A percentile compares a stretch with the other conserved stretches of the same genome.
These are phyloP conservation scores for Penicillium bialowiezense DNA, from an alignment of 495 filamentous ascomycete species.

Conservation along the genomic window DNA sequence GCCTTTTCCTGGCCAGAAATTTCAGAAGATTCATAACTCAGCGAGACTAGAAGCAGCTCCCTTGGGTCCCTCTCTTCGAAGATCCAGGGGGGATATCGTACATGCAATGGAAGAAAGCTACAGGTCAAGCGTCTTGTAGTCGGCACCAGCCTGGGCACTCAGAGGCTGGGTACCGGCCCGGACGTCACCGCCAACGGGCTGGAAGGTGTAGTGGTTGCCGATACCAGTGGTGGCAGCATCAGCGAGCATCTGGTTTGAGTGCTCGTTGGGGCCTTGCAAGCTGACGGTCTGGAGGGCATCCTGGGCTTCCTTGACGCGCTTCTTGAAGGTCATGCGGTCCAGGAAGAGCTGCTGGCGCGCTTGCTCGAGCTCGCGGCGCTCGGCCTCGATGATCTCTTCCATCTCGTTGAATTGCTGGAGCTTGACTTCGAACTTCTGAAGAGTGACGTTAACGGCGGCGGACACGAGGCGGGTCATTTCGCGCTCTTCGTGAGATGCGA, in stretches of 20 bases:
- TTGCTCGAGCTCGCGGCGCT: constrained; percentile 87
- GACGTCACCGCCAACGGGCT: constrained; percentile 40
- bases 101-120: constrained; percentile 30
- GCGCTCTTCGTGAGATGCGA: constrained; percentile 93
- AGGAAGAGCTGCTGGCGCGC: constrained; percentile 89
- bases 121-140: constrained; percentile 48
- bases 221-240: constrained; percentile 43
- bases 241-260: constrained; percentile 51
- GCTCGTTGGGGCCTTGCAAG: constrained; percentile 52
- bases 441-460: constrained; percentile 75
- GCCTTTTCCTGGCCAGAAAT: constrained; percentile 32
- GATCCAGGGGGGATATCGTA: constrained; percentile 25
- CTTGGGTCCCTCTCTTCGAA: constrained; percentile 4
- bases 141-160: constrained; percentile 56
- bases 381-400: constrained; percentile 84
- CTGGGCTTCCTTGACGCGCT: constrained; percentile 77
- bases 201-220: constrained; percentile 61
- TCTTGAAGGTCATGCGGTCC: constrained; percentile 86
- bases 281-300: constrained; percentile 66
- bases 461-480: constrained; percentile 92
- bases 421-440: constrained; percentile 82
- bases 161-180: constrained; percentile 59
- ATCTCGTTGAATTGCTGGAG: constrained; percentile 94
- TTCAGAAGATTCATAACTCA: constrained; percentile 30
- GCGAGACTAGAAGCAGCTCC: constrained; percentile 6